Conservation (phyloP, 768 basidiomycete genomes). For the Trametes maxima region DNA sequence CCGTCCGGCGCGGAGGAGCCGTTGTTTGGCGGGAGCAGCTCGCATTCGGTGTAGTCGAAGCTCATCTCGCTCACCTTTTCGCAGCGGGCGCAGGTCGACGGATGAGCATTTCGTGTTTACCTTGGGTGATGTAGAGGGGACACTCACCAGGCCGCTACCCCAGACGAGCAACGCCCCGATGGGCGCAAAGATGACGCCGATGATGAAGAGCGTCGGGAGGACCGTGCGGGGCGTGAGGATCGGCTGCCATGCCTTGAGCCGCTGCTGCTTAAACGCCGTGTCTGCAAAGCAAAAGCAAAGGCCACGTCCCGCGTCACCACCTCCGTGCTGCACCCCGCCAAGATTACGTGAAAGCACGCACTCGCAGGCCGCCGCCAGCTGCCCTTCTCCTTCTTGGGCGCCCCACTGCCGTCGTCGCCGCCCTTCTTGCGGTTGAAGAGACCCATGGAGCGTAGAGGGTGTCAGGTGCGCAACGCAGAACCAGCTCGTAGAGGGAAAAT, state of each 20-base stretch:
- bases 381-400: slow-evolving; percentile 75
- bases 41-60: slow-evolving; percentile 94
- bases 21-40: slow-evolving; percentile 50
- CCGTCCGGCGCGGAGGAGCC: slow-evolving; percentile 34
- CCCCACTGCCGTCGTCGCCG: slow-evolving; percentile 34
- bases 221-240: slow-evolving; percentile 98
- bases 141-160: slow-evolving; percentile 69
- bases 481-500: neutral
- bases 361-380: slow-evolving; percentile 86
- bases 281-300: slow-evolving; percentile 50
- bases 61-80: slow-evolving; percentile 87
- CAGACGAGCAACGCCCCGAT: slow-evolving; percentile 95
- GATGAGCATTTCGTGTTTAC: neutral
- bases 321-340: slow-evolving; percentile 6
- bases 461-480: neutral
- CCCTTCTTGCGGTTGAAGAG: slow-evolving; percentile 35
- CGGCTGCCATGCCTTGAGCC: slow-evolving; percentile 99
- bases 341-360: slow-evolving; percentile 39
- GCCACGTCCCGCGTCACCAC: neutral
- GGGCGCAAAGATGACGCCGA: slow-evolving; percentile 93
- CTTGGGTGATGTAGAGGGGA: neutral
- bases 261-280: slow-evolving; percentile 99
- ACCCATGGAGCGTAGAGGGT: neutral
- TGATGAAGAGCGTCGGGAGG: slow-evolving; percentile 92
- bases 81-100: slow-evolving; percentile 25